A percentile compares a stretch with the other conserved stretches of the same genome.
phyloP scores from a whole-genome alignment of 139 green algal species.

The Desmodesmus armatus region DNA sequence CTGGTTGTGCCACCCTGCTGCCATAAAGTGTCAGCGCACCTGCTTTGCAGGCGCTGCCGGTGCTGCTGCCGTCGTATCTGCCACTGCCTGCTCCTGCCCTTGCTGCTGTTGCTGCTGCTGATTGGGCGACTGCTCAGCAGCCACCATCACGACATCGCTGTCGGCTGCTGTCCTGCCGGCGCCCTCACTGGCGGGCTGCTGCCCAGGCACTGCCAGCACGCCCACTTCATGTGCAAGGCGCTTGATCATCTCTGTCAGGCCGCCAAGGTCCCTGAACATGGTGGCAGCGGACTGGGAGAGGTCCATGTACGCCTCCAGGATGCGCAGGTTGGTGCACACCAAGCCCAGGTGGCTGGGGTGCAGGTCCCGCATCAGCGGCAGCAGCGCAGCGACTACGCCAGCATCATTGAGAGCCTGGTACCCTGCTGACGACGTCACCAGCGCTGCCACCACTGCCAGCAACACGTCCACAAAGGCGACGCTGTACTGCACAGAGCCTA shows the following conservation, averaged over 20 bases:
- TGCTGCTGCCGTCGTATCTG: not conserved
- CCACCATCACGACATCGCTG: constrained; percentile 14
- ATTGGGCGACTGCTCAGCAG: constrained; percentile 19
- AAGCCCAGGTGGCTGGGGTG: constrained; percentile 73
- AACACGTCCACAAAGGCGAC: constrained; percentile 87
- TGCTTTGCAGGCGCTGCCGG: not conserved
- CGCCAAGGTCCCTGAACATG: constrained; percentile 89
- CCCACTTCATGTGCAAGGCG: constrained; percentile 80
- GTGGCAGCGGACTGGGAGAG: constrained; percentile 69
- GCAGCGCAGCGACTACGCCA: constrained; percentile 84
- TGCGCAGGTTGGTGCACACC: constrained; percentile 76
- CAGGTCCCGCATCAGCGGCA: constrained; percentile 82
- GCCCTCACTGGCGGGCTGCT: not conserved
- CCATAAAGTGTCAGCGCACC: not conserved
- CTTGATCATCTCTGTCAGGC: constrained; percentile 78
- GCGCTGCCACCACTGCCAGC: constrained; percentile 78
- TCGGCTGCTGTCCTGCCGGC: not conserved
- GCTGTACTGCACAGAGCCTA: constrained; percentile 36
- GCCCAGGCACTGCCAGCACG: not conserved
- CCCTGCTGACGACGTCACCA: constrained; percentile 79
- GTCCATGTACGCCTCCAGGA: constrained; percentile 95
- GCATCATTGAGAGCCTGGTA: constrained; percentile 84
- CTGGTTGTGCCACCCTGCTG: too few species aligned
- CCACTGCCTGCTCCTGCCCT: not conserved
- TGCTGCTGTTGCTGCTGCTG: not conserved